Conservation (phyloP, 2,329 filamentous ascomycete genomes). For the Pyrenochaeta sp. region DNA sequence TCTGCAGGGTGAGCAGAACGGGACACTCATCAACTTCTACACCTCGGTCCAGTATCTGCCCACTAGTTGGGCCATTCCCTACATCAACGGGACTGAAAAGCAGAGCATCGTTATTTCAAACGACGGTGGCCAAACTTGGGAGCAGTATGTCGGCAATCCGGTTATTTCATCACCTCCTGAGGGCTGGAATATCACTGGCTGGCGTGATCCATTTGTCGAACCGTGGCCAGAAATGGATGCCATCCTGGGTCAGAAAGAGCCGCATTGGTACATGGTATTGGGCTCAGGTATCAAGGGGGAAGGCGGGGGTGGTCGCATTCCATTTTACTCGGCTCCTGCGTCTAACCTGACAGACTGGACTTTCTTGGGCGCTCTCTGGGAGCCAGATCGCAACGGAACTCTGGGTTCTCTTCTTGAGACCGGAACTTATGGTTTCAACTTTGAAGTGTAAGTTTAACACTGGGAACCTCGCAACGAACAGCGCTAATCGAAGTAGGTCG, state of each 20-base stretch:
- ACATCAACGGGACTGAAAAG: constrained; percentile 56
- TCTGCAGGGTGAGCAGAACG: constrained; percentile 55
- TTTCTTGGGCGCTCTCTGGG: constrained; percentile 57
- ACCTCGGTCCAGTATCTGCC: constrained; percentile 58
- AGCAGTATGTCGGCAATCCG: constrained; percentile 57
- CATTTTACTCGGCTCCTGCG: constrained; percentile 56
- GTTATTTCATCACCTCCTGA: constrained; percentile 54
- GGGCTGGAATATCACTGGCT: constrained; percentile 56
- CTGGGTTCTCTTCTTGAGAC: constrained; percentile 54
- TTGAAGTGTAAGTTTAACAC: constrained; percentile 51
- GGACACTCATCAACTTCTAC: constrained; percentile 58
- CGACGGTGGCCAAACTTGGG: constrained; percentile 58
- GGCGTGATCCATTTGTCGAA: constrained; percentile 44
- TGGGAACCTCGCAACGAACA: too few relatives aligned
- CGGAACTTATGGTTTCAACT: constrained; percentile 58
- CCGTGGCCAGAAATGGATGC: constrained; percentile 54
- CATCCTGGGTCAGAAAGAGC: constrained; percentile 51
- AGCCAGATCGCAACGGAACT: constrained; percentile 53
- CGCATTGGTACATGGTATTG: constrained; percentile 57
- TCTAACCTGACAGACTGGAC: constrained; percentile 57
- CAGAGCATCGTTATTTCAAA: constrained; percentile 56
- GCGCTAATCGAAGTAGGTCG: constrained; percentile 35
- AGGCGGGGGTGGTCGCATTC: constrained; percentile 56
- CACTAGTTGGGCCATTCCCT: constrained; percentile 56
- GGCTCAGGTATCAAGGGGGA: constrained; percentile 59